Conservation (phyloP, 2,329 filamentous ascomycete genomes). For the Colletotrichum costaricense region DNA sequence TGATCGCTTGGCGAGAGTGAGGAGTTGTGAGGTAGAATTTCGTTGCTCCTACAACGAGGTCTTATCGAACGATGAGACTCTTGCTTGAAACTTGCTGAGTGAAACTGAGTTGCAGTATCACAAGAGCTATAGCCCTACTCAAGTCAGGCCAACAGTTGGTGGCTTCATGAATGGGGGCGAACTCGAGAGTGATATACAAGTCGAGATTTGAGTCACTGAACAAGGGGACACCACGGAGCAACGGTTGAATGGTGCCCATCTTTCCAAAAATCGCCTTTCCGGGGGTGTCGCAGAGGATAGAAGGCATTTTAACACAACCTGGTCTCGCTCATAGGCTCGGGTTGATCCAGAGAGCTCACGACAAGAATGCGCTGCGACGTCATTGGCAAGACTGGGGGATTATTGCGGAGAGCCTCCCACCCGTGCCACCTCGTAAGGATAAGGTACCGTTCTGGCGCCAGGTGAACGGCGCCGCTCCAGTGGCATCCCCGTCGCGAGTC, state of each 20-base stretch:
- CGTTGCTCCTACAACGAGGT: slow-evolving; percentile 29
- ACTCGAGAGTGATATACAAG: slow-evolving; percentile 33
- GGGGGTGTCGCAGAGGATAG: slow-evolving; percentile 29
- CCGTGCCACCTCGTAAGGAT: slow-evolving; percentile 7
- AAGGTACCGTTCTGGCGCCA: background rate
- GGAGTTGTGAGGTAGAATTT: background rate
- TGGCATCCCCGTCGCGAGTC: slow-evolving; percentile 29
- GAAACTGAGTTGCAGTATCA: slow-evolving; percentile 13
- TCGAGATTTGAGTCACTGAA: slow-evolving; percentile 33
- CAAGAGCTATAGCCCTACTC: slow-evolving; percentile 19
- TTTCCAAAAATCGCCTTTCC: slow-evolving; percentile 38
- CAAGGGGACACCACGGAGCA: slow-evolving; percentile 42
- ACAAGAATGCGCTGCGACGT: slow-evolving; percentile 37
- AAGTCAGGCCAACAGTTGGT: slow-evolving; percentile 6
- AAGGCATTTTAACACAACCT: slow-evolving; percentile 35
- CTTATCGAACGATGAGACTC: slow-evolving; percentile 7
- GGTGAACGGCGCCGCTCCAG: slow-evolving; percentile 1
- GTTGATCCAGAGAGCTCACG: slow-evolving; percentile 19
- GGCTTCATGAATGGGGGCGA: slow-evolving; percentile 27
- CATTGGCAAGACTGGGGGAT: slow-evolving; percentile 31
- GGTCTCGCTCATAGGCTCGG: slow-evolving; percentile 28
- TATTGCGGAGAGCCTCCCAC: slow-evolving; percentile 26
- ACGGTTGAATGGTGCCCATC: slow-evolving; percentile 41
- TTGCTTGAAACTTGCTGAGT: slow-evolving; percentile 31
- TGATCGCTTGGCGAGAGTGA: slow-evolving; percentile 24